Percentiles rank a stretch among this genome's conserved stretches.
Evolutionary conservation across 495 filamentous ascomycete genomes (phyloP).

Genomic region (Xylaria cubensis): DNA sequence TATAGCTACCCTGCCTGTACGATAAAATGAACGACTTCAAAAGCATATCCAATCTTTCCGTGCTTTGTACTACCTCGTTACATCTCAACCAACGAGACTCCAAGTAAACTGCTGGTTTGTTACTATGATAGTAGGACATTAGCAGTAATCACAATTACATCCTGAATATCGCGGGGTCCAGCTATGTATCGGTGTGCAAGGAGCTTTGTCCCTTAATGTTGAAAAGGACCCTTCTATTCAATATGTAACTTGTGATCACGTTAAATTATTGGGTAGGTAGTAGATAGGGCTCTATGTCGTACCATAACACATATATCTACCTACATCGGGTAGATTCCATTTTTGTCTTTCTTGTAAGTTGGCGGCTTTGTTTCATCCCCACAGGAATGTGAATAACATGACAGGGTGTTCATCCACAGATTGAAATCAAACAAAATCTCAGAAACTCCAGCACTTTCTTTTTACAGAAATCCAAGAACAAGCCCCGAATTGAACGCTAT

Average conservation of each 20-base stretch:
- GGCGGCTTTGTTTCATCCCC: neutral
- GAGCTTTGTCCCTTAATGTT: neutral
- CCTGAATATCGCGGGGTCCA: neutral
- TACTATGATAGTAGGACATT: neutral
- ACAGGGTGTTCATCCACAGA: neutral
- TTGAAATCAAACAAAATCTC: neutral
- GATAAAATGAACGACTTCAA: conserved; percentile 23
- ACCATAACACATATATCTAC: neutral
- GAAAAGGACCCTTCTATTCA: neutral
- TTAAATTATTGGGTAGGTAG: neutral
- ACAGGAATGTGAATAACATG: neutral
- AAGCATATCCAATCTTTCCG: neutral
- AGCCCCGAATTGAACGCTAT: neutral
- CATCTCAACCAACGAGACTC: neutral
- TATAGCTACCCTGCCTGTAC: conserved; percentile 41
- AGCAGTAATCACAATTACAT: neutral
- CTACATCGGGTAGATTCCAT: neutral
- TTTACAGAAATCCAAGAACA: neutral
- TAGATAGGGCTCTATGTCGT: neutral
- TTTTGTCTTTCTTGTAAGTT: neutral
- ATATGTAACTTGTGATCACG: neutral
- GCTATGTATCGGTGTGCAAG: neutral
- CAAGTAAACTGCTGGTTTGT: neutral
- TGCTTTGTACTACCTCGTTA: neutral
- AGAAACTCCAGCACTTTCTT: neutral